Evolutionary conservation across 2,329 filamentous ascomycete genomes (phyloP).

Genomic region (Aspergillus alliaceus): DNA sequence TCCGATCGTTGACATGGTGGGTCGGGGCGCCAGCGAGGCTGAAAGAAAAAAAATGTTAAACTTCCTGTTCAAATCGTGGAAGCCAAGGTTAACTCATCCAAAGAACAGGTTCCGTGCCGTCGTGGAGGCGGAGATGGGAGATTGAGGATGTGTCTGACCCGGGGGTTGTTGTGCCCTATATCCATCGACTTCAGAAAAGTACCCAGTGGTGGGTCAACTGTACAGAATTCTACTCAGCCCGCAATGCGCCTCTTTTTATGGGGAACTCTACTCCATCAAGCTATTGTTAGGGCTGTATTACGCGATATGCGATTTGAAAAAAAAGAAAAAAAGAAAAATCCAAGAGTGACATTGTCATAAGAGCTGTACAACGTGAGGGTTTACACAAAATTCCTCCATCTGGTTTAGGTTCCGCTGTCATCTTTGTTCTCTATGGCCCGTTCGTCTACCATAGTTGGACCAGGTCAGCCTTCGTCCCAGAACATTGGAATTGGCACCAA

Average conservation of each 20-base stretch:
- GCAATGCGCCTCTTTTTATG: neutral
- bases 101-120: too few species aligned
- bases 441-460: neutral
- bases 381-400: neutral
- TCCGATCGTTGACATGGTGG: neutral
- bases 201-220: too few species aligned
- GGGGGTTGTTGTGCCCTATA: neutral
- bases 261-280: too few species aligned
- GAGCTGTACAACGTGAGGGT: neutral
- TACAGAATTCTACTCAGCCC: too few species aligned
- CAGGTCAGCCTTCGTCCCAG: neutral
- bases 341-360: neutral
- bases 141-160: neutral
- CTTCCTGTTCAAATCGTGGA: neutral
- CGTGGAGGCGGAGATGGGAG: too few species aligned
- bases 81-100: neutral
- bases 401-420: neutral
- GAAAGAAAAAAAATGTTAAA: neutral
- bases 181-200: too few species aligned
- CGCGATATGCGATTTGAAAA: too few species aligned
- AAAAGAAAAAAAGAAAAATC: too few species aligned
- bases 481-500: neutral
- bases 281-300: too few species aligned
- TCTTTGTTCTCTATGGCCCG: neutral
- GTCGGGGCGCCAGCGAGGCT: neutral